Base-by-base conservation (phyloP, 768 basidiomycete species). In the Boletus bicolor region DNA sequence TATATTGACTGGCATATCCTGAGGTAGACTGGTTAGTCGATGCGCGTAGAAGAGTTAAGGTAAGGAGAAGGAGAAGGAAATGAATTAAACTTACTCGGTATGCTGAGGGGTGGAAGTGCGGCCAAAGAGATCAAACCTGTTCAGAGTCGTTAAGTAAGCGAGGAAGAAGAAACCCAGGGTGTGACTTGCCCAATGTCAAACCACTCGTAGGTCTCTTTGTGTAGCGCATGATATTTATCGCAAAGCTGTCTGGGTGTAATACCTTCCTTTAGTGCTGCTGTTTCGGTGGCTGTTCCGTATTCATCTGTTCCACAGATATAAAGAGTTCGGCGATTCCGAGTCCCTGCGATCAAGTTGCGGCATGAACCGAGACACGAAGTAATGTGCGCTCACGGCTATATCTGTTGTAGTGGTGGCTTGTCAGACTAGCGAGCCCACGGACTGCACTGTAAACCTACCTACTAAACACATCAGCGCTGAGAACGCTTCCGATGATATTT, bases 221-320 rank as follows among this genome's bases (percentile, higher is more conserved):
- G 97, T 15, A 98, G 76, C 17, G 79, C 77, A 65, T 95, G 76
- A 70, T 98, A 98, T 74, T 95, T 94, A 73, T 94, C 90, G 70
- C 93, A 97, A 2, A 98, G 78, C 62, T 86, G 82, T 57, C 76
- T 77, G 0, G 93, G 89, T 11, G 89, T 84, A 38, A 94, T 71
- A 0, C 86, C 84, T 68, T 96, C 93, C 67, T 93, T 93, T 56
- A 93, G 71, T 4, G 97, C 96, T 71, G 97, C 95, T 3, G 95
- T 98, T 77, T 99, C 97, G 0, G 97, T 97, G 0, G 97, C 96
- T 7, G 97, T 99, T n/a, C 97, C 97, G 65, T 99, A 99, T 73
- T 99, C 97, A 68, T 99, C 97, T 5, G 97, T 98, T 28, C 97
- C 97, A 72, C 97, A 99, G 53, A 99, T 81, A 69, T 96, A 99